Base-by-base conservation (phyloP, 345 rosid species). In the Cardamine occulta region DNA sequence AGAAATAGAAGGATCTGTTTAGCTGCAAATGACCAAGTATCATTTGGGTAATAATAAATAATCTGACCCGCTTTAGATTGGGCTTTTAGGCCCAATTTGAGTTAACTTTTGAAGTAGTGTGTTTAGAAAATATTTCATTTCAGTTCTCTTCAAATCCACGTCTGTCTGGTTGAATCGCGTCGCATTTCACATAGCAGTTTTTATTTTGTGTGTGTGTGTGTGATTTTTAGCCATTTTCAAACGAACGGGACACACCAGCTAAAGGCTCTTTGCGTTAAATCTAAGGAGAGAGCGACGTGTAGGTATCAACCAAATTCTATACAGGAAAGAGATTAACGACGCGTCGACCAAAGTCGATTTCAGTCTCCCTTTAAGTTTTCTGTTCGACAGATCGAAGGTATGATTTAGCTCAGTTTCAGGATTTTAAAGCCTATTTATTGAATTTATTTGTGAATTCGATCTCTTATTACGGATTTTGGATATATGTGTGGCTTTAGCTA, bases 211-310 rank as follows among this genome's bases (percentile, higher is more conserved):
- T 28, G 31, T 28, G 4, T 3, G 2, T 13, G 5, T 28, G 31
- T 28, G 4, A 18, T 21, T 61, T 45, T 26, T 24, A 2, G 29
- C 11, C 74, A 8, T 68, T 68, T 69, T 55, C 80, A 44, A 76
- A 76, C 66, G 75, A 63, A 48, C 76, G 28, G 2, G 60, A 63
- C 67, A 47, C 76, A 70, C 47, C 66, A 77, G 75, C 80, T 63
- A 70, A 34, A 29, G 34, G 34, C 44, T 51, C 23, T 57, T 72
- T n/a, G 74, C 81, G 74, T 72, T 78, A 72, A 77, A 78, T 78
- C 77, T 66, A 59, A 72, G 69, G 63, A 23, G 69, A 59, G 17
- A 72, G 59, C 64, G 42, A 66, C 81, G 73, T 28, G 13, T 19
- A 63, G 47, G 37, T 21, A 32, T 19, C 44, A 47, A 57, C 55